Evolutionary conservation across 805 yeast genomes (phyloP), one percentile per base, ranked within the genome.

Genomic region (Myxozyma geophila): DNA sequence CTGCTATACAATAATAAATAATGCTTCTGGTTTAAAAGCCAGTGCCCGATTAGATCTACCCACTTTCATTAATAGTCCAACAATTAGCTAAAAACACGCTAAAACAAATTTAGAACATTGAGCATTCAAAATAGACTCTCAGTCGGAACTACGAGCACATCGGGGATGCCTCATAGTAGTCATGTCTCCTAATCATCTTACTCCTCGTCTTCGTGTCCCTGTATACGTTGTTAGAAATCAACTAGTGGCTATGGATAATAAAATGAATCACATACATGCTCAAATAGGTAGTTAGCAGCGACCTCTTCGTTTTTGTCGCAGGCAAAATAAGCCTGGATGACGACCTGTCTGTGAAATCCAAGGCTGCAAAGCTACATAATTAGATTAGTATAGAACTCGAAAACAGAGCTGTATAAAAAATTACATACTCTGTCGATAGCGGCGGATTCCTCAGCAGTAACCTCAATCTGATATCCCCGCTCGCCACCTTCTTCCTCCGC

Each of bases 281-380:
- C 82, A 59, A 95, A 89, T 71, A 95, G 81, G 73, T 91, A 85
- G 79, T 95, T 95, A 23, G 98, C 99, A 49, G 99, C 92, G 72
- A 90, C 84, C 80, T 93, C 97, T 79, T 95, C 99, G 77, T 95
- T 91, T 79, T 92, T 93, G 73, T 95, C 99, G 77, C 99, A 95
- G 48, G 98, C 98, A 82, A 95, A 87, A 79, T 90, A 95, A 37
- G 96, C 96, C 79, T 92, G 97, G 65, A 92, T 85, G 51, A 90
- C 99, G 62, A 88, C 80, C 70, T 87, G 83, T 70, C 97, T 84
- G 70, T 91, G 97, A 72, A 95, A 95, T 0, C 99, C 99, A 69
- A 95, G 82, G 76, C 89, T 98, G 75, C 96, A 88, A 69, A 95
- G 82, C 67, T 64, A 23, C 10, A 37, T 17, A 5, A 28, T 17